Evolutionary conservation across 805 yeast species (phyloP), one percentile per base, ranked within the genome.

Genomic region (Kuraishia molischiana): DNA sequence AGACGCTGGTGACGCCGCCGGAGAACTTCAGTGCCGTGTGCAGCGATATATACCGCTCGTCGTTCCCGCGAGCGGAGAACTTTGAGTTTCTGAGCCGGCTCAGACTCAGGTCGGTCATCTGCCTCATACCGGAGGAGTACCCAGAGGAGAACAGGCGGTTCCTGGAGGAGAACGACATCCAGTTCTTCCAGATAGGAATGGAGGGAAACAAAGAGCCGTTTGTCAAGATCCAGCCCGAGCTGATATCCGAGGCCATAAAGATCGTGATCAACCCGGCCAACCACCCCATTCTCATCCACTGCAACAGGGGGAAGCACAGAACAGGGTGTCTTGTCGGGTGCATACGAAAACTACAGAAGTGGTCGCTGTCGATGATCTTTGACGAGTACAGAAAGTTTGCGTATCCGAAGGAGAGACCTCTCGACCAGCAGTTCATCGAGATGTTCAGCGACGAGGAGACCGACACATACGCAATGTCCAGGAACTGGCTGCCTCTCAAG

Each of bases 301-400:
- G 98, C 61, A 92, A 92, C 60, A 66, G 96, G 41, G 98, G 98
- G 9, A 92, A 90, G 56, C 98, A 92, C 57, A 69, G 98, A 48
- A 92, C 98, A 0, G 98, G 98, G 0, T 92, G 97, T 57, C 66
- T 92, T 13, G 89, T 92, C 22, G 98, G 98, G 2, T 90, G 96
- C 52, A 68, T 92, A 24, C 64, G 98, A 42, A 68, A 92, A 49
- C 61, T 89, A 38, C 97, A 90, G 53, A 77, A 79, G 42, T 92
- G 98, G 98, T 80, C 95, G 2, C 59, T 87, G 44, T 81, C 95
- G 2, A 84, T 90, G 77, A 92, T 90, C 15, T 87, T 92, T 52
- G 97, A 92, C 51, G 98, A 92, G 54, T 92, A 92, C 61, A 66
- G 98, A 42, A 72, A 90, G 50, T 92, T 87, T 63, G 95, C 97